Evolutionary conservation across 75 land plant species (phyloP), one percentile per base, ranked within the genome.

Genomic region (Sequoiadendron giganteum): DNA sequence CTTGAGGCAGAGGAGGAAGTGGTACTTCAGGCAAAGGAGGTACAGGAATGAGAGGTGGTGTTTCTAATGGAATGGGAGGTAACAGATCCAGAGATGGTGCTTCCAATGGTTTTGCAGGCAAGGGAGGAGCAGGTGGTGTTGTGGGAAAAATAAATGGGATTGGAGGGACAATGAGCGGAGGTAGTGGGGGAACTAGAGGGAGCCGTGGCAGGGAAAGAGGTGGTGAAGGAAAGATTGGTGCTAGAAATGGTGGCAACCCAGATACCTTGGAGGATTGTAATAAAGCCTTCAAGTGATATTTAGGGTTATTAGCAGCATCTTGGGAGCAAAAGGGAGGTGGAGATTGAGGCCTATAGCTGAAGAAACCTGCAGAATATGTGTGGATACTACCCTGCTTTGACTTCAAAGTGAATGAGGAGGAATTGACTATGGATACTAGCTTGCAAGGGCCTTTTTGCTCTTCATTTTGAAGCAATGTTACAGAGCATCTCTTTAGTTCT

Each of bases 361-460:
- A 92, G 58, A 90, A 91, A 25, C 93, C 95, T 5, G 95, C 92
- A 39, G 95, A 92, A 89, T 89, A 94, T 42, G 91, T 87, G 48
- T 90, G 90, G 14, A 40, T 81, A 21, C 91, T 92, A 30, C 89
- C 43, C 48, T 89, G 86, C 85, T 88, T 91, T 19, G 93, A 91
- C 83, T 92, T 92, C 68, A 92, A 90, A 32, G 78, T 83, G 56
- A 94, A 88, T 1, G 90, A 78, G 6, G 92, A 89, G 18, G 95
- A 90, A 28, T 84, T 88, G n/a, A 90, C 92, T 2, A 89, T 38
- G 25, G 93, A 87, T 47, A 91, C 90, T 86, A 94, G 90, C 0
- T 90, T 72, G 61, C 95, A 94, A 76, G 54, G 88, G 1, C 90
- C 90, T 32, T 73, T 34, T 73, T 73, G n/a, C 72, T 92, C 88